Conservation (phyloP, 2,329 filamentous ascomycete species). For the Penicillium hesseltinei region DNA sequence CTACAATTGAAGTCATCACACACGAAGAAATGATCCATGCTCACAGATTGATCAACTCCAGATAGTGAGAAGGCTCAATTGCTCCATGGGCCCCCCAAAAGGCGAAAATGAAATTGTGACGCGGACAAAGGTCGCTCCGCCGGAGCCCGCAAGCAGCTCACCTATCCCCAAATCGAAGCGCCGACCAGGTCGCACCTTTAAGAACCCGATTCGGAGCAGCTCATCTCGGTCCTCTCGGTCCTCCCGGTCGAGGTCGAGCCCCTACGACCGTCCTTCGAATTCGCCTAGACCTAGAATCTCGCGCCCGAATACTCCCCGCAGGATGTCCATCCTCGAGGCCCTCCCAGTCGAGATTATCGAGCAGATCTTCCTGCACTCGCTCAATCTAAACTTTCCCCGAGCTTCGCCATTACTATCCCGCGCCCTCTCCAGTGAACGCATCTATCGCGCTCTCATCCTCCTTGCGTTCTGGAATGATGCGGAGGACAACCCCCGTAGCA, state of each 20-base stretch:
- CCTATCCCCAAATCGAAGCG: conserved; percentile 3
- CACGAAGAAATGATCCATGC: background rate
- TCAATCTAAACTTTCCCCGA: conserved; percentile 47
- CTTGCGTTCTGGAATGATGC: conserved; percentile 42
- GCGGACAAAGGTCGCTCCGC: background rate
- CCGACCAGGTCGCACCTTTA: conserved; percentile 12
- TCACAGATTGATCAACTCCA: background rate
- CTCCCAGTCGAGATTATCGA: conserved; percentile 54
- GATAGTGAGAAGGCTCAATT: background rate
- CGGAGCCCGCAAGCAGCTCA: background rate
- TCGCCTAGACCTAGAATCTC: background rate
- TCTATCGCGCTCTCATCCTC: conserved; percentile 43
- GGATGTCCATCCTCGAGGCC: conserved; percentile 41
- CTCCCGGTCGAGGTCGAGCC: conserved; percentile 8
- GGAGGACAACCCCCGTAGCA: conserved; percentile 1
- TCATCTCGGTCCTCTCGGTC: conserved; percentile 1
- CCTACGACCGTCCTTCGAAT: conserved; percentile 6
- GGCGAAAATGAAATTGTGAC: background rate
- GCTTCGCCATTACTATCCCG: conserved; percentile 43
- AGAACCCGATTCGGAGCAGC: conserved; percentile 5
- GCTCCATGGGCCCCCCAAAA: background rate
- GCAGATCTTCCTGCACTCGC: conserved; percentile 50
- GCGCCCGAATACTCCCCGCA: conserved; percentile 3
- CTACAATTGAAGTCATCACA: background rate
- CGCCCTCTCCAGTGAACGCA: conserved; percentile 40